Percentiles rank a stretch among this genome's conserved stretches.
Conservation (phyloP, 371 early-diverging fungal genomes). For the Zychaea mexicana region DNA sequence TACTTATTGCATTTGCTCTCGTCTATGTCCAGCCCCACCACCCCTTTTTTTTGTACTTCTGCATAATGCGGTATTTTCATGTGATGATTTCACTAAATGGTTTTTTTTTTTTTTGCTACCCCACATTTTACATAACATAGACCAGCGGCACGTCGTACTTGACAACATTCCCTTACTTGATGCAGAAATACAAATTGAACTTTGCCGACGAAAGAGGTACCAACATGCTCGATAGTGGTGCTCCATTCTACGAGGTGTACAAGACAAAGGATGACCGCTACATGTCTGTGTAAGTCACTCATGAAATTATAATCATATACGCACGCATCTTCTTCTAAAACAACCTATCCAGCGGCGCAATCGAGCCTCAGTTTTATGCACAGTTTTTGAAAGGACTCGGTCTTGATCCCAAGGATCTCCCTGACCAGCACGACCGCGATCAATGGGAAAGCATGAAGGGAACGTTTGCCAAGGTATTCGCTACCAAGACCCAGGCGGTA, state of each 20-base stretch:
- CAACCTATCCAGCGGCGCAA: constrained; percentile 56
- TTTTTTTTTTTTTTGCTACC: neutral
- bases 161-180: constrained; percentile 58
- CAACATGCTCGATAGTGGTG: constrained; percentile 71
- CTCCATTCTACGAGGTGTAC: constrained; percentile 75
- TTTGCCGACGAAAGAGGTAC: constrained; percentile 63
- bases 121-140: constrained; percentile 18
- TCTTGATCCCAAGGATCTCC: constrained; percentile 41
- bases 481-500: constrained; percentile 62
- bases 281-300: constrained; percentile 64
- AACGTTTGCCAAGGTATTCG: constrained; percentile 54
- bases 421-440: constrained; percentile 55
- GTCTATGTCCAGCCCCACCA: too few species aligned
- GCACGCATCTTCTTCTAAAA: neutral
- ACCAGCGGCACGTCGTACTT: constrained; percentile 58
- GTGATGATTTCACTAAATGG: neutral
- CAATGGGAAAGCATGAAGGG: constrained; percentile 60
- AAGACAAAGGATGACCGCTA: constrained; percentile 68
- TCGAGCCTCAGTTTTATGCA: constrained; percentile 74
- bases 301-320: too few species aligned
- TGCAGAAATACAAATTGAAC: constrained; percentile 57
- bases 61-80: too few species aligned
- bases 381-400: constrained; percentile 57
- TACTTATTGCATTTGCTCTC: neutral
- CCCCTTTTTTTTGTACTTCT: too few species aligned